These are phyloP conservation scores for Arabis hirsuta DNA, from an alignment of 345 rosid genomes.

Conservation along the genomic window DNA sequence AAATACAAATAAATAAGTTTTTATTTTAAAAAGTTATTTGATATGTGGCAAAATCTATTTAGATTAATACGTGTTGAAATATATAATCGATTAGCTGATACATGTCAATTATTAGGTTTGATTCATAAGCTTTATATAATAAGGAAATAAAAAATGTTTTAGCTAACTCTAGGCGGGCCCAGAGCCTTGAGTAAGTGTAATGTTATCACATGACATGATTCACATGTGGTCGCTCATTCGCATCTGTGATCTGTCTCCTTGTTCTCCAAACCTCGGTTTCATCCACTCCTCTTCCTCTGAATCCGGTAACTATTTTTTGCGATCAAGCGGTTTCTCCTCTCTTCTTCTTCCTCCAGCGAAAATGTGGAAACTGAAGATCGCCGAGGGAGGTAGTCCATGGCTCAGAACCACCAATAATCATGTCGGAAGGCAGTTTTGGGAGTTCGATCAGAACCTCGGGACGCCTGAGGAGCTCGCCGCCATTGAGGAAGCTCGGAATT, in stretches of 20 bases:
- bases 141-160: not conserved
- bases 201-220: not conserved
- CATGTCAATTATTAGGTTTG: no score
- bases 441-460: constrained; percentile 72
- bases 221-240: not conserved
- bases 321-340: not conserved
- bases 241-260: not conserved
- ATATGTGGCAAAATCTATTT: no score
- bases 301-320: not conserved
- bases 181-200: not conserved
- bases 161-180: not conserved
- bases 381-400: constrained; percentile 83
- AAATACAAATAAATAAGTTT: no score
- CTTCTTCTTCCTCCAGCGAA: not conserved
- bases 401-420: constrained; percentile 68
- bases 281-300: not conserved
- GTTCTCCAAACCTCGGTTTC: constrained; percentile 13
- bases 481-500: constrained; percentile 63
- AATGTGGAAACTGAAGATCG: constrained; percentile 94
- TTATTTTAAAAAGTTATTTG: no score
- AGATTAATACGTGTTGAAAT: no score
- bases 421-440: constrained; percentile 87
- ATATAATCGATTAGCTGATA: no score
- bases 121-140: no score
- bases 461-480: constrained; percentile 66